Conservation (phyloP, 768 basidiomycete species). For the Pulveroboletus sp. region DNA sequence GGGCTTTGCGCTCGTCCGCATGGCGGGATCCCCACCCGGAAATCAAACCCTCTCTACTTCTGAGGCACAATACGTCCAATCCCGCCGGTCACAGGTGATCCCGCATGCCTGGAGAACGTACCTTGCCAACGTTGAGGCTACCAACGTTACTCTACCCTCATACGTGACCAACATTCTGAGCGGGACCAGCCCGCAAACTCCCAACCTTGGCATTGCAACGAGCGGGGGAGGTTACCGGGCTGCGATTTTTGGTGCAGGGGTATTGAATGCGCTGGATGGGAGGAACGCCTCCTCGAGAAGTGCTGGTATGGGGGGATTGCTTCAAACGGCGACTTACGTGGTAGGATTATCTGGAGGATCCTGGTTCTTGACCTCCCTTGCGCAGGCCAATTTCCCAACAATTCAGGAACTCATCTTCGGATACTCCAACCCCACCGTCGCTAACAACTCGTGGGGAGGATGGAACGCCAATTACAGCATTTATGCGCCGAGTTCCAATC, state of each 20-base stretch:
- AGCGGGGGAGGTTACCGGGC: conserved; percentile 58
- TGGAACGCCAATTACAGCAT: conserved; percentile 29
- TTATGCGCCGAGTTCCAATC: conserved; percentile 15
- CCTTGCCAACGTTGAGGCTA: conserved; percentile 34
- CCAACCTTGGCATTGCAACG: conserved; percentile 44
- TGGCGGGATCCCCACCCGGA: conserved; percentile 17
- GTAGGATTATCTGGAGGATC: conserved; percentile 46
- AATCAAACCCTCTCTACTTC: conserved; percentile 32
- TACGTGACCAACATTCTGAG: conserved; percentile 34
- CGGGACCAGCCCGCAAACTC: conserved; percentile 20
- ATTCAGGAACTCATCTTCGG: conserved; percentile 38
- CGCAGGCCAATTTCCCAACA: conserved; percentile 37
- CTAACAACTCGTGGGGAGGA: conserved; percentile 27
- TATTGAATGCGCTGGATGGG: conserved; percentile 46
- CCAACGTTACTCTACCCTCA: conserved; percentile 25
- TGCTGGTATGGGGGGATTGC: conserved; percentile 45
- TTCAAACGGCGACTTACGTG: conserved; percentile 51
- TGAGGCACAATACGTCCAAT: conserved; percentile 36
- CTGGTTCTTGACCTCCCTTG: conserved; percentile 38
- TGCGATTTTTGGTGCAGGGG: conserved; percentile 49
- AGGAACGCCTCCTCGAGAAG: conserved; percentile 39
- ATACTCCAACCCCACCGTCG: conserved; percentile 10
- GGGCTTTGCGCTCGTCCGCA: conserved; percentile 28
- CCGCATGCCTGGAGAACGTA: conserved; percentile 39
- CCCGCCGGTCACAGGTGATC: conserved; percentile 32